Evolutionary conservation across 2,329 filamentous ascomycete genomes (phyloP), one percentile per base, ranked within the genome.

Genomic region (Trichoderma sp.): DNA sequence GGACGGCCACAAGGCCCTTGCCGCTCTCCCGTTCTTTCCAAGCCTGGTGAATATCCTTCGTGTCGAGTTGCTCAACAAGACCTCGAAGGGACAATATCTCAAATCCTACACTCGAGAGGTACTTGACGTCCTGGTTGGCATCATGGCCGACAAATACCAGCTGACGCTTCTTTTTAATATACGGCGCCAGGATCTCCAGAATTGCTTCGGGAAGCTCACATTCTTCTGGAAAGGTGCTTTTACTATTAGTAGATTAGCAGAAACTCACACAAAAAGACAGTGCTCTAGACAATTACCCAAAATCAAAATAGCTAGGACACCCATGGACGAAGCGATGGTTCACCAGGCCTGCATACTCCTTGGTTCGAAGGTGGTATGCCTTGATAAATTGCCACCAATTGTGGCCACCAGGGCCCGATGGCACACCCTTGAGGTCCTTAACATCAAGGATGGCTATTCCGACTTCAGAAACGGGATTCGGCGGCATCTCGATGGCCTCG

Each of bases 361-460:
- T 82, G 73, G 97, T 89, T 63, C 93, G 89, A 73, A 97, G 88
- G 80, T 99, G 96, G 30, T 91, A 88, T 14, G 88, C 89, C 34
- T 88, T 84, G 74, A 98, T 92, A 65, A 86, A 81, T 0, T 83
- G 76, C 74, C 89, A 87, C 94, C 95, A 98, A 47, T 89, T 85
- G 53, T 83, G 76, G 3, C 90, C 93, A 30, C 84, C 81, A 3
- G 83, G 76, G 0, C 93, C 93, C 3, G 93, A 92, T 0, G 88
- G 77, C 0, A 90, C 73, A 8, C 80, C 82, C 1, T 81, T 76
- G 26, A 94, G 78, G 47, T 87, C 80, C 5, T 80, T 76, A 1
- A 92, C 94, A 79, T 98, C 94, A 0, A 98, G 84, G 3, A 91
- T 90, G 1, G 93, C 91, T 53, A 99, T 85, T 1, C 96, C 96